phyloP scores from a whole-genome alignment of 1,284 basidiomycete genomes.

The Ceratobasidium sp. region DNA sequence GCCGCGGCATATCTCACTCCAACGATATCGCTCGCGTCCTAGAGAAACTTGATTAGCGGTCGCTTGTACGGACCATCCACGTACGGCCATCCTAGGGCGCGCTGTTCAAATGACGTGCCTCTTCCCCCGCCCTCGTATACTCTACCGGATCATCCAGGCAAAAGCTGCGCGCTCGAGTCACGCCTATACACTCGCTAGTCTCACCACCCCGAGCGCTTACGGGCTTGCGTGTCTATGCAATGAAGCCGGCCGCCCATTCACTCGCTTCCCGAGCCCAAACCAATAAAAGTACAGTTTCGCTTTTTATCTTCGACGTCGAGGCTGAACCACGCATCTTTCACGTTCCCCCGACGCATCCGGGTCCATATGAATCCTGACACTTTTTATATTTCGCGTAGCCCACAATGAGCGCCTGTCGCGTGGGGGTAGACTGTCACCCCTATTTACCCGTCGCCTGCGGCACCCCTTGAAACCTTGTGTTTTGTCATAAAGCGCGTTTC shows the following conservation, averaged over 20 bases:
- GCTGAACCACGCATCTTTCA: neutral
- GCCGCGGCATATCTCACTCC: neutral
- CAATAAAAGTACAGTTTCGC: neutral
- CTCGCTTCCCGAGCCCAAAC: neutral
- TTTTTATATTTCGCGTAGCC: no score
- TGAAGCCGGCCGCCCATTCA: no score
- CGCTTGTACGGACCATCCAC: constrained; percentile 30
- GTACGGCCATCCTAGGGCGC: neutral
- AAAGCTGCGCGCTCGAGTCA: neutral
- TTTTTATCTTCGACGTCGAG: neutral
- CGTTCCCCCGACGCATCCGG: neutral
- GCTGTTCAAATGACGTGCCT: neutral
- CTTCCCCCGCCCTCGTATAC: neutral
- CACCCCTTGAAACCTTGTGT: neutral
- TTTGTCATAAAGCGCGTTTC: neutral
- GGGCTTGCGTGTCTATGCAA: no score
- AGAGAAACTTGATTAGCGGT: neutral
- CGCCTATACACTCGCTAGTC: neutral
- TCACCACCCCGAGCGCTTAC: constrained; percentile 15
- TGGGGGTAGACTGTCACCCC: constrained; percentile 5
- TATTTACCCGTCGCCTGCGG: neutral
- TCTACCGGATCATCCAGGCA: constrained; percentile 2
- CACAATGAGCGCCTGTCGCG: neutral
- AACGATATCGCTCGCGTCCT: neutral
- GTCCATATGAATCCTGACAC: no score